Base-by-base conservation (phyloP, 2,329 filamentous ascomycete genomes). In the Xylariomycetidae sp. region DNA sequence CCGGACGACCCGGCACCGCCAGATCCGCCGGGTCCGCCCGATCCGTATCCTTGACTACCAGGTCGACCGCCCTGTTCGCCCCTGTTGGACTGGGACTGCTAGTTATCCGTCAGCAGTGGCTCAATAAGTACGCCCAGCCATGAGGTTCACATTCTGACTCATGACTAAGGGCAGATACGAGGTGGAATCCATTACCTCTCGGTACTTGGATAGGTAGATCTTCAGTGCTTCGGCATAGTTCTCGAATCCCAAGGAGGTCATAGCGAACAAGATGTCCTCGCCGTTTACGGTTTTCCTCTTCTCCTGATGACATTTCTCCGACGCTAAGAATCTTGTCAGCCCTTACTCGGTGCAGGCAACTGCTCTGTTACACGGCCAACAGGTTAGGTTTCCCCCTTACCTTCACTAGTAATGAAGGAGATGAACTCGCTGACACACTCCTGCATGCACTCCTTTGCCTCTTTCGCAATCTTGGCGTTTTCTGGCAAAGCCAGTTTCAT, bases 361-460 rank as follows among this genome's bases (percentile, higher is more conserved):
- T n/a, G n/a, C n/a, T n/a, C n/a, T n/a, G n/a, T n/a, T n/a, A n/a
- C n/a, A n/a, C n/a, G n/a, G n/a, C n/a, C n/a, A n/a, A n/a, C n/a
- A n/a, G n/a, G n/a, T n/a, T 23, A 23, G 20, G 8, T 9, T 30
- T 17, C n/a, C 27, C 31, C 34, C 84, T 58, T 63, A 95, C 92
- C 92, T 75, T 98, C 92, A 62, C 90, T 97, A 22, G 92, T 98
- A 59, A 98, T 97, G 72, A 98, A 98, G 6, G 88, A 95, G 70
- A 98, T 98, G 64, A 98, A 98, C 67, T 98, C 92, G 80, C 89
- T 96, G 38, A 98, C 92, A 58, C 92, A 98, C 64, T 98, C 92
- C 64, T 98, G 92, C 92, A 98, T 97, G 67, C 92, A 98, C 62
- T 98, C 92, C 64, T 98, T 98, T 36, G 92, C 92, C 61, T 98